Base-by-base conservation (phyloP, 2,329 filamentous ascomycete species). In the Orbilia javanica region DNA sequence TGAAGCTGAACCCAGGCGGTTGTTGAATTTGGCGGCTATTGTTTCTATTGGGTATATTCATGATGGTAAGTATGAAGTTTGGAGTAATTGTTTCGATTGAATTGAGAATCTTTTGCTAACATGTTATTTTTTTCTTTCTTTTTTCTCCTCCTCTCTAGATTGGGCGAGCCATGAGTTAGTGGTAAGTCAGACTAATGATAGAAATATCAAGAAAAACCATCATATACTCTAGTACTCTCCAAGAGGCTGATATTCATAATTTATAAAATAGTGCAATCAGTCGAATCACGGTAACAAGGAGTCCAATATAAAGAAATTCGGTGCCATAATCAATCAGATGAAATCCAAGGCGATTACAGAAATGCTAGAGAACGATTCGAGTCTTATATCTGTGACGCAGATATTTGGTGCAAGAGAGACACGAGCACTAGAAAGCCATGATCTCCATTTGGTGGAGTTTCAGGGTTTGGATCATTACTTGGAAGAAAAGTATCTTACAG, bases 1-100 rank as follows among this genome's bases (percentile, higher is more conserved):
- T 13, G 55, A 60, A 27, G 55, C 55, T 25, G 55, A 60, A 20
- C 31, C 55, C 2, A 18, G 55, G n/a, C 34, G 55, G 34, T 11
- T 60, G 20, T 18, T 60, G 18, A 60, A 60, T 60, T 42, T 60
- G 31, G 55, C 55, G 13, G 55, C 55, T 25, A 60, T 60, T n/a
- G 55, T 60, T 15, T 39, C 55, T 27, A 60, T 60, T 27, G 55
- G 55, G 18, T 60, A 42, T 60, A 60, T 60, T 60, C 34, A 60
- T n/a, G 55, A 60, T 60, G 55, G 55, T 60, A 60, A 1, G 52
- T 57, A 8, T 2, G 0, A 13, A n/a, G n/a, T n/a, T 57, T 39
- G 11, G 11, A 6, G 13, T 1, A 18, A 13, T 31, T 13, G 13
- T 20, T 57, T 15, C 15, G 11, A 57, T 2, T 20, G 29, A 13